Evolutionary conservation across 148 eudicot species (phyloP).

Genomic region (Rhododendron kiyosumense): DNA sequence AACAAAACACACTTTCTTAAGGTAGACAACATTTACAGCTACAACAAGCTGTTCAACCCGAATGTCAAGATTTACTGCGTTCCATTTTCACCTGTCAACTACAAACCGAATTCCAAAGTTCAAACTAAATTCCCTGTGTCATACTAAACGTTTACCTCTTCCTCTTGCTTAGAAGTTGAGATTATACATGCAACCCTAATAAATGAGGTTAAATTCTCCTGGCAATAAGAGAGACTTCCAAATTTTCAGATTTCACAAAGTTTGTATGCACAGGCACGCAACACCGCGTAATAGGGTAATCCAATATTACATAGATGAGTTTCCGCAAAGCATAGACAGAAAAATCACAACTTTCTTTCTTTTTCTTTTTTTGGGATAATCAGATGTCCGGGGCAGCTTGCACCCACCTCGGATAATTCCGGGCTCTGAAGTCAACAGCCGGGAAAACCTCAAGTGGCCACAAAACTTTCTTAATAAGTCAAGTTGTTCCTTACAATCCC

Average conservation of each 20-base stretch:
- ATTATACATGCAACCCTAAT: not conserved
- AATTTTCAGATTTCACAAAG: not conserved
- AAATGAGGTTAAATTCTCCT: not conserved
- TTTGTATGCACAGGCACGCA: not conserved
- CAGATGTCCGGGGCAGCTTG: too few relatives aligned
- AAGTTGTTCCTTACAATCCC: not conserved
- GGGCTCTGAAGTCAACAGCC: too few relatives aligned
- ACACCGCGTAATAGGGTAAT: not conserved
- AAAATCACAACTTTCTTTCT: not conserved
- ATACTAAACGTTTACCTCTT: not conserved
- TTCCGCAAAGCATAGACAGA: not conserved
- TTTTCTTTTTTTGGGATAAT: too few relatives aligned
- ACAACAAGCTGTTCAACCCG: not conserved
- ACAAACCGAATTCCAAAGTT: not conserved
- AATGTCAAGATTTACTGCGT: not conserved
- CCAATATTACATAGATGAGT: not conserved
- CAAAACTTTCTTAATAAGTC: not conserved
- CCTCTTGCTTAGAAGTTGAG: not conserved
- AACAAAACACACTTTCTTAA: not conserved
- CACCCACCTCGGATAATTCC: too few relatives aligned
- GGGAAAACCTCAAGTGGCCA: too few relatives aligned
- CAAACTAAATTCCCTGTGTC: not conserved
- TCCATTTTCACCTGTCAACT: not conserved
- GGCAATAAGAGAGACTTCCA: not conserved
- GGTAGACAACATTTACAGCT: not conserved